Percentiles rank a stretch among this genome's conserved stretches.
These are phyloP conservation scores for Effrenium voratum DNA, from an alignment of 73 alveolate genomes.

Conservation along the genomic window DNA sequence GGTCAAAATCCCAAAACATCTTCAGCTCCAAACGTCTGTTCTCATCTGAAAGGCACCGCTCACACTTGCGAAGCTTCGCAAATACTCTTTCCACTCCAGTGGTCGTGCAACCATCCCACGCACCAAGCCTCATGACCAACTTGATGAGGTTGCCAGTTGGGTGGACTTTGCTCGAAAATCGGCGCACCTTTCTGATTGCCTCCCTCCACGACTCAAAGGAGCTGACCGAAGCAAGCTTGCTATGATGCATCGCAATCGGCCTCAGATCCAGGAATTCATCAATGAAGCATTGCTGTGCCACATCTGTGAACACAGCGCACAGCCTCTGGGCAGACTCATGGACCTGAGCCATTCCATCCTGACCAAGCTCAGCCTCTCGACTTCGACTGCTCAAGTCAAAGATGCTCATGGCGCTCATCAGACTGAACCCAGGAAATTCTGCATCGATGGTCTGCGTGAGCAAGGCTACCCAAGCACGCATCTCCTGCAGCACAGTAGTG, in stretches of 20 bases:
- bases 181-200: background rate
- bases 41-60: background rate
- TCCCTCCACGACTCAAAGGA: background rate
- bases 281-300: background rate
- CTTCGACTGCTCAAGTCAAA: background rate
- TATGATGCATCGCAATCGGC: background rate
- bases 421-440: background rate
- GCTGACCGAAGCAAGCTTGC: background rate
- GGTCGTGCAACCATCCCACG: background rate
- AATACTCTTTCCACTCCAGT: background rate
- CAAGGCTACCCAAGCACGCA: background rate
- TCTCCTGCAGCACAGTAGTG: too few species aligned
- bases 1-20: background rate
- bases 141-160: background rate
- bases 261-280: background rate
- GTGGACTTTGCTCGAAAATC: background rate
- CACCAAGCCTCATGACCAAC: background rate
- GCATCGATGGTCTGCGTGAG: background rate
- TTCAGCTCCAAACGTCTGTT: slow-evolving; percentile 1
- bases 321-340: background rate
- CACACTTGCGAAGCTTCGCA: background rate
- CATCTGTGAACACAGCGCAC: background rate
- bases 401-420: background rate
- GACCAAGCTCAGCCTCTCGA: background rate
- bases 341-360: background rate